phyloP scores from a whole-genome alignment of 139 green algal genomes.

The Chlamydomonas asymmetrica region DNA sequence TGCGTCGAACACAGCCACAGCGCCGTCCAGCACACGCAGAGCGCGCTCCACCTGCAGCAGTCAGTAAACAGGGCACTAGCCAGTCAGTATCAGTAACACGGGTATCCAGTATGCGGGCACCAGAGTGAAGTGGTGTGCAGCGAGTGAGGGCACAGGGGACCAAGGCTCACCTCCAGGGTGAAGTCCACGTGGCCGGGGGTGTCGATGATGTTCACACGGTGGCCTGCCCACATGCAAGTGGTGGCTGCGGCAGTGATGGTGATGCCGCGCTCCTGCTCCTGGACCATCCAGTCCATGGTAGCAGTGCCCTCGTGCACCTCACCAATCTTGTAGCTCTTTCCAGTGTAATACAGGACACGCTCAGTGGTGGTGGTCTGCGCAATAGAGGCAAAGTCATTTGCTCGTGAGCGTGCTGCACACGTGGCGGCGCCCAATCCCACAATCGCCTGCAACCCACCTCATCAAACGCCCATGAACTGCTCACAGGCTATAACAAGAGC shows the following conservation, averaged over 20 bases:
- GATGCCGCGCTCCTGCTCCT: slow-evolving; percentile 97
- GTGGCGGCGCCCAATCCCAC: too few species aligned
- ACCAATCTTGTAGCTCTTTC: slow-evolving; percentile 98
- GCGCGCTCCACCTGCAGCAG: slow-evolving; percentile 92
- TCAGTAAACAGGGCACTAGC: not conserved
- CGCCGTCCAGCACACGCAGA: slow-evolving; percentile 97
- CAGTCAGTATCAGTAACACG: too few species aligned
- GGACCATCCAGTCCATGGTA: slow-evolving; percentile 97
- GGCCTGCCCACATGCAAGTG: slow-evolving; percentile 94
- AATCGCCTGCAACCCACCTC: too few species aligned
- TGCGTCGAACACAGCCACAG: slow-evolving; percentile 94
- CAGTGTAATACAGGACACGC: slow-evolving; percentile 98
- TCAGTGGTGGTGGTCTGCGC: slow-evolving; percentile 96
- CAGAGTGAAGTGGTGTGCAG: too few species aligned
- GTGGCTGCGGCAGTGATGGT: slow-evolving; percentile 99
- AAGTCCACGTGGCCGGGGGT: slow-evolving; percentile 98
- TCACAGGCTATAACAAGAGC: too few species aligned
- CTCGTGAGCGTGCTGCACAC: too few species aligned
- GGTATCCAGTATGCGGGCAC: too few species aligned
- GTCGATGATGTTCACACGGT: slow-evolving; percentile 99
- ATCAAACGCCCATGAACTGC: too few species aligned
- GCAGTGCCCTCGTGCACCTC: slow-evolving; percentile 98
- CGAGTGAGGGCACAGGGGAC: too few species aligned
- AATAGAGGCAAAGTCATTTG: too few species aligned
- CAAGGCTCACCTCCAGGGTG: slow-evolving; percentile 80